A percentile compares a stretch with the other conserved stretches of the same genome.
These are phyloP conservation scores for Nigrograna mackinnonii DNA, from an alignment of 2,329 filamentous ascomycete genomes.

Conservation along the genomic window DNA sequence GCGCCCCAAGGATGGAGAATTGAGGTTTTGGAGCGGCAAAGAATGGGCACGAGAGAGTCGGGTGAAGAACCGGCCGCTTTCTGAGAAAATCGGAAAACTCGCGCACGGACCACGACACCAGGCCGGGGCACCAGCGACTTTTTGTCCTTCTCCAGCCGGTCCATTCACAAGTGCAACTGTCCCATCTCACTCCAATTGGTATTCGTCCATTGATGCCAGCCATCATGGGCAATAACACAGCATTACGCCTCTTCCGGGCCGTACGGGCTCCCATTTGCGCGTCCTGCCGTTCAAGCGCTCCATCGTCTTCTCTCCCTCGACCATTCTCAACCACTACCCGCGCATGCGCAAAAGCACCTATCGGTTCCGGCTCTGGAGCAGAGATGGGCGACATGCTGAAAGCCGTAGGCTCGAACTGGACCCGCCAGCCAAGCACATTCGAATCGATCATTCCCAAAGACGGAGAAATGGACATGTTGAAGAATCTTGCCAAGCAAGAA, in stretches of 20 bases:
- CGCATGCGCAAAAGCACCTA: too few species aligned
- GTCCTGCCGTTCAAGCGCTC: slow-evolving; percentile 38
- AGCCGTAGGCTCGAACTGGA: slow-evolving; percentile 19
- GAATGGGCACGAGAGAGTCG: slow-evolving; percentile 20
- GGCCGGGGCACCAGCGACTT: too few species aligned
- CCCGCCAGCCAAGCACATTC: slow-evolving; percentile 8
- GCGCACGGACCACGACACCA: slow-evolving; percentile 23
- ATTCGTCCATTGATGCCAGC: too few species aligned
- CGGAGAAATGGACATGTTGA: neutral
- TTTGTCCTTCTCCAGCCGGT: neutral
- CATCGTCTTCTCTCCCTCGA: slow-evolving; percentile 22
- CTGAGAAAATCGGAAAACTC: neutral
- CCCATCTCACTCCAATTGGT: slow-evolving; percentile 12
- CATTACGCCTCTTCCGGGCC: slow-evolving; percentile 30
- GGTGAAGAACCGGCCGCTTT: slow-evolving; percentile 3
- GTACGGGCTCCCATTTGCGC: slow-evolving; percentile 39
- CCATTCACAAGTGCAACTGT: slow-evolving; percentile 9
- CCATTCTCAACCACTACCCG: slow-evolving; percentile 32
- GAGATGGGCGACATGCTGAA: slow-evolving; percentile 12
- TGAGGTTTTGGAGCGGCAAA: slow-evolving; percentile 17
- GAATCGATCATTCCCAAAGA: slow-evolving; percentile 23
- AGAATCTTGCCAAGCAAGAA: slow-evolving; percentile 24
- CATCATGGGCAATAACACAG: slow-evolving; percentile 29
- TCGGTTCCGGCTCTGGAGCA: slow-evolving; percentile 9
- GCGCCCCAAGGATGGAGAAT: slow-evolving; percentile 7